phyloP scores from a whole-genome alignment of 805 yeast species.

The Saccharomyces eubayanus region DNA sequence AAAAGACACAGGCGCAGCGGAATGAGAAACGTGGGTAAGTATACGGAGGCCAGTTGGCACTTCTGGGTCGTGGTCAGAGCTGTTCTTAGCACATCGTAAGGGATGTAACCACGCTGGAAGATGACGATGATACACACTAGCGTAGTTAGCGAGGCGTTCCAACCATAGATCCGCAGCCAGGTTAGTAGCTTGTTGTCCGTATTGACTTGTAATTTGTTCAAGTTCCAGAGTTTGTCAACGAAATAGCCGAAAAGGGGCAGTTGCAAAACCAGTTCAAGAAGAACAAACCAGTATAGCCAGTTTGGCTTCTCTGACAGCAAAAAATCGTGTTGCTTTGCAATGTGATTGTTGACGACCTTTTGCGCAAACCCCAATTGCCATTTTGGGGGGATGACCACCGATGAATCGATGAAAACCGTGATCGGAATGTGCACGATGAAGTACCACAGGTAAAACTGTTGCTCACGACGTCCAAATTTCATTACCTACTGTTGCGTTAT shows the following conservation, averaged over 20 bases:
- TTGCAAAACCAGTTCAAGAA: conserved; percentile 66
- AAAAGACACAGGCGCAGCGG: conserved; percentile 21
- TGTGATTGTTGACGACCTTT: conserved; percentile 48
- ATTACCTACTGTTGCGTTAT: neutral
- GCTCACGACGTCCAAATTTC: neutral
- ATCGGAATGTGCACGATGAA: conserved; percentile 65
- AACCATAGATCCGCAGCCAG: conserved; percentile 57
- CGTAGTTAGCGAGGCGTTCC: conserved; percentile 78
- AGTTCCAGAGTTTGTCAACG: conserved; percentile 5
- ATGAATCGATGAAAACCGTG: conserved; percentile 66
- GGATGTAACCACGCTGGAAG: conserved; percentile 21
- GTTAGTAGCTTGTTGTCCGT: conserved; percentile 8
- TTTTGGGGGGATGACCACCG: conserved; percentile 53
- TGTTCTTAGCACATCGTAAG: conserved; percentile 7
- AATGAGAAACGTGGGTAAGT: conserved; percentile 26
- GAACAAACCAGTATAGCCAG: conserved; percentile 70
- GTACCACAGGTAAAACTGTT: conserved; percentile 39
- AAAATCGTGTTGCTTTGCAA: conserved; percentile 61
- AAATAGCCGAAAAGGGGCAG: conserved; percentile 62
- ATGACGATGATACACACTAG: conserved; percentile 58
- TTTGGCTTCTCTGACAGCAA: conserved; percentile 48
- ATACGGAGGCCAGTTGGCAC: conserved; percentile 18
- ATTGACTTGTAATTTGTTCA: neutral
- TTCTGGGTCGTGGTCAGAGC: conserved; percentile 16
- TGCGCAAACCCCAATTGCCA: conserved; percentile 39